Evolutionary conservation across 2,329 filamentous ascomycete species (phyloP), one percentile per base, ranked within the genome.

Genomic region (Cercospora janseana): DNA sequence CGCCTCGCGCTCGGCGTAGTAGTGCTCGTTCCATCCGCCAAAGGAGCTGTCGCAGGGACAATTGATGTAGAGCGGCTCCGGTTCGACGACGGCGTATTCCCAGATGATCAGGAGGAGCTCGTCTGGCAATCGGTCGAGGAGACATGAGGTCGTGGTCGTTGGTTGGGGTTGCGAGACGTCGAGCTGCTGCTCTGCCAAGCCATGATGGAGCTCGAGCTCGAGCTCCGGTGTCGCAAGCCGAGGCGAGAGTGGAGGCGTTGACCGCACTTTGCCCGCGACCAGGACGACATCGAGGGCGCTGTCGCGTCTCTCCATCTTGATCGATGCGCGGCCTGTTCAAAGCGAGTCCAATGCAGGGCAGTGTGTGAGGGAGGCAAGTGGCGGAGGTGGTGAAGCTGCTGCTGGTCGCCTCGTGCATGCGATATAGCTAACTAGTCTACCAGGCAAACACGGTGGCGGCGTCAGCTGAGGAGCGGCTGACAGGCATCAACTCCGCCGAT

Each of bases 11-110:
- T 55, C 52, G 24, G 46, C 34, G 28, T 52, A 54, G 41, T 55
- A 55, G 12, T 42, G 27, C 1, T 56, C 52, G 5, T 20, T 49
- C 46, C 48, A 51, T 40, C 52, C 49, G 38, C 49, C 52, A 32
- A 54, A 58, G 4, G 45, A 55, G 49, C 55, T 60, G 46, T 60
- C 52, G 44, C 60, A 62, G 15, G 52, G 47, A 34, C 55, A 59
- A 28, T 62, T 62, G 46, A 62, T 24, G 34, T 46, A 37, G 1
- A 63, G 55, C 7, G 56, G 51, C 7, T 56, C 27, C 10, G 35
- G n/a, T 0, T 49, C 43, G 10, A 51, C 51, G 20, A 64, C 48
- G 3, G 54, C 45, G 34, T 53, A 58, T 46, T 63, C 60, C 49
- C 56, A 63, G 13, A 59, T 57, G 16, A 49, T 44, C 18, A 59